phyloP scores from a whole-genome alignment of 2,329 filamentous ascomycete species.

The Trichoderma citrinoviride region DNA sequence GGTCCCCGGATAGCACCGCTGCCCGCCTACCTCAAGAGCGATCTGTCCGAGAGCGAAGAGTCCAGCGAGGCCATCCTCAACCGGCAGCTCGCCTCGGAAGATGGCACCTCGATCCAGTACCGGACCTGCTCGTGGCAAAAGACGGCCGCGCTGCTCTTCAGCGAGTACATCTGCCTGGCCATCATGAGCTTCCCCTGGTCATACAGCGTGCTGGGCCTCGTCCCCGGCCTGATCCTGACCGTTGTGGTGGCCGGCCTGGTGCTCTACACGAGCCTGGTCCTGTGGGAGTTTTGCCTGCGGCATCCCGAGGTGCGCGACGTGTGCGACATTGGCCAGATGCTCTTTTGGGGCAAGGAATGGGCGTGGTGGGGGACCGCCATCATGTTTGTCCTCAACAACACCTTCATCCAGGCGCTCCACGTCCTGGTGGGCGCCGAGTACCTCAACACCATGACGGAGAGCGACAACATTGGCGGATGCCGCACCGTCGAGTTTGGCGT shows the following conservation, averaged over 20 bases:
- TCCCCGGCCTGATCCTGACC: conserved; percentile 80
- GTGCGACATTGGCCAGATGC: conserved; percentile 91
- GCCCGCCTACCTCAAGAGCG: conserved; percentile 36
- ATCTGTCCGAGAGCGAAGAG: conserved; percentile 42
- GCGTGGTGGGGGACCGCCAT: conserved; percentile 67
- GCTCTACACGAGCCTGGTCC: conserved; percentile 65
- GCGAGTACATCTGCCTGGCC: conserved; percentile 86
- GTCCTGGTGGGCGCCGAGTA: conserved; percentile 83
- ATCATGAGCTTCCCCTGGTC: conserved; percentile 98
- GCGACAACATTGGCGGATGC: conserved; percentile 58
- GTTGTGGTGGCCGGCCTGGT: conserved; percentile 74
- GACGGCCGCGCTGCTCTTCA: conserved; percentile 87
- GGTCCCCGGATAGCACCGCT: conserved; percentile 53
- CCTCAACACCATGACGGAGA: conserved; percentile 79
- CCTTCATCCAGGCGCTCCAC: conserved; percentile 81
- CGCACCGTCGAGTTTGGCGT: conserved; percentile 80
- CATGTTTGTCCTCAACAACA: conserved; percentile 95
- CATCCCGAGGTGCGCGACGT: conserved; percentile 91
- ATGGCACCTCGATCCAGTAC: conserved; percentile 80
- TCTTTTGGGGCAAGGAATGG: conserved; percentile 82
- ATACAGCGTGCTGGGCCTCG: conserved; percentile 81
- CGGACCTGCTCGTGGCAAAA: conserved; percentile 93
- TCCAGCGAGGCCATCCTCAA: conserved; percentile 50
- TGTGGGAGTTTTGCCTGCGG: conserved; percentile 84
- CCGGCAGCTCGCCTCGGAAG: conserved; percentile 73